phyloP scores from a whole-genome alignment of 106 monocot species.

The Xerophyta viscosa region DNA sequence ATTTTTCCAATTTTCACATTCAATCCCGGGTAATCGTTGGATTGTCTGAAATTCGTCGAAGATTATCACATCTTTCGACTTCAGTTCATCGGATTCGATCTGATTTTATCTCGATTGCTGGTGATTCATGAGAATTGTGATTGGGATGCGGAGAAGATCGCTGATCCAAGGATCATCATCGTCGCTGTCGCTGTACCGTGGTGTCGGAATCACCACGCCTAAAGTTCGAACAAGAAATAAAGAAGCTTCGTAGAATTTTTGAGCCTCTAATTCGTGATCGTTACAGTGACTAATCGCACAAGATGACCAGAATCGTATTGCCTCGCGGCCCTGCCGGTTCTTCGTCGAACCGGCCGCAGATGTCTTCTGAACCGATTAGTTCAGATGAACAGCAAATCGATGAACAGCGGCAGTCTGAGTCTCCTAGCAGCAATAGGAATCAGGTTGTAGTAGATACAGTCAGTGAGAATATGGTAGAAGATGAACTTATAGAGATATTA shows the following conservation, averaged over 20 bases:
- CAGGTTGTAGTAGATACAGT: constrained; percentile 70
- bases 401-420: constrained; percentile 6
- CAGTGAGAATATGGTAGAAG: constrained; percentile 24
- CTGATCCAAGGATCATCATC: constrained; percentile 18
- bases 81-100: no score
- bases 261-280: neutral
- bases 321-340: constrained; percentile 61
- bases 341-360: constrained; percentile 40
- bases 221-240: constrained; percentile 86
- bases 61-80: no score
- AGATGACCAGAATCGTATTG: constrained; percentile 84
- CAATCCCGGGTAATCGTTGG: no score
- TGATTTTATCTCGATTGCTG: neutral
- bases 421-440: no score
- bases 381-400: no score
- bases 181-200: constrained; percentile 31
- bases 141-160: constrained; percentile 41
- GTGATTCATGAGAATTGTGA: constrained; percentile 54
- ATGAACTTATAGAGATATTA: no score
- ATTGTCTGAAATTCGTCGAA: no score
- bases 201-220: constrained; percentile 31
- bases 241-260: constrained; percentile 12
- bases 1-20: no score
- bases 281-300: neutral
- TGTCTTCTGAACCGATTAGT: constrained; percentile 10